These are phyloP conservation scores for Flaveria brownii DNA, from an alignment of 129 eudicot genomes.

Conservation along the genomic window DNA sequence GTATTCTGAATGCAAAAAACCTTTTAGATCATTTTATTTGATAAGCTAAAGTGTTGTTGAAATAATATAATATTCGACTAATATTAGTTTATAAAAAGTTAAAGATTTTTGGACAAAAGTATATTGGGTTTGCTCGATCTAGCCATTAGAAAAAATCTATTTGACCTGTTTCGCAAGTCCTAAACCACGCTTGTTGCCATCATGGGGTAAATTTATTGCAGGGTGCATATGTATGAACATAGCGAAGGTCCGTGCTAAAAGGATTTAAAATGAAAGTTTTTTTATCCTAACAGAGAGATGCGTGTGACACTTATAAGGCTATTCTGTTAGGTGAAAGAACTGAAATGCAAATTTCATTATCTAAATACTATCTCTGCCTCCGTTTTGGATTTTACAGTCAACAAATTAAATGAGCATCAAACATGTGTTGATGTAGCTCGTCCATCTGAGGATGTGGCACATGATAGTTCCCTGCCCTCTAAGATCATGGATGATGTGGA, in stretches of 20 bases:
- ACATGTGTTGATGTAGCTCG: conserved; percentile 20
- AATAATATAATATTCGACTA: background rate
- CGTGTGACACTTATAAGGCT: conserved; percentile 7
- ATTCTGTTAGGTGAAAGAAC: conserved; percentile 12
- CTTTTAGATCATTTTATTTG: background rate
- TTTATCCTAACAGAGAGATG: background rate
- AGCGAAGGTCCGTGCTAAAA: conserved; percentile 14
- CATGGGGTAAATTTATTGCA: background rate
- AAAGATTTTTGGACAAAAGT: background rate
- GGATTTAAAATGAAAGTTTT: background rate
- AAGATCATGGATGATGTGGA: conserved; percentile 18
- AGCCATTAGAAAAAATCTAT: background rate
- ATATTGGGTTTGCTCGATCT: background rate
- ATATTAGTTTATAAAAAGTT: background rate
- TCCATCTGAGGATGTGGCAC: conserved; percentile 36
- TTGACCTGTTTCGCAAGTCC: background rate
- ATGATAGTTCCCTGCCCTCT: conserved; percentile 28
- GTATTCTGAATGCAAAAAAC: background rate
- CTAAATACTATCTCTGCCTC: conserved; percentile 11
- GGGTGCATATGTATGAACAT: conserved; percentile 8
- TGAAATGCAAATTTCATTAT: conserved; percentile 1
- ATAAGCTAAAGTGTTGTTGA: background rate
- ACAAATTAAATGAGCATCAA: conserved; percentile 23
- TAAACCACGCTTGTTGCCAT: background rate
- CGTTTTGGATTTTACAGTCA: conserved; percentile 34